Conservation (phyloP, 371 early-diverging fungal genomes). For the Rhizopus stolonifer region DNA sequence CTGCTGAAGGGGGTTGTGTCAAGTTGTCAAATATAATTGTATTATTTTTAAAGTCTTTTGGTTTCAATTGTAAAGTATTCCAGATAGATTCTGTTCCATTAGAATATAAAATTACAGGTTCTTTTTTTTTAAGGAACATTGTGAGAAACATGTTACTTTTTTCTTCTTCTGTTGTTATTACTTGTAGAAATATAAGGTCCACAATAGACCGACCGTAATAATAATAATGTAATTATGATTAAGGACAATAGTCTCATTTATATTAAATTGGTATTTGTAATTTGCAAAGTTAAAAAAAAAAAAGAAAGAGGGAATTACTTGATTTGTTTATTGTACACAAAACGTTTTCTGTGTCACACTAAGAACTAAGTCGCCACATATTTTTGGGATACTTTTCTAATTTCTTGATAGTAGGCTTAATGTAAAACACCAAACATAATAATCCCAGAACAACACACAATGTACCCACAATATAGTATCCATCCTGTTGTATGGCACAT, state of each 20-base stretch:
- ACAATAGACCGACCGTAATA: constrained; percentile 6
- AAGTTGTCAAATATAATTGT: constrained; percentile 37
- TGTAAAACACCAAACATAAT: constrained; percentile 56
- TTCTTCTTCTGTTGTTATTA: constrained; percentile 10
- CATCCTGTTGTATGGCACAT: constrained; percentile 72
- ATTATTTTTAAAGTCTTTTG: constrained; percentile 31
- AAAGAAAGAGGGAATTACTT: constrained; percentile 4
- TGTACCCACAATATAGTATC: constrained; percentile 82
- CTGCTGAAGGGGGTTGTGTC: constrained; percentile 31
- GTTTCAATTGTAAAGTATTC: constrained; percentile 12
- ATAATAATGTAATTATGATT: not conserved
- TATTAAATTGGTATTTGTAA: not conserved
- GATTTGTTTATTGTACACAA: not conserved
- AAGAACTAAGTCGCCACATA: constrained; percentile 36
- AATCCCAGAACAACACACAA: constrained; percentile 69
- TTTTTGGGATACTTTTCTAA: constrained; percentile 61
- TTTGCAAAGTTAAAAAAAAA: constrained; percentile 10
- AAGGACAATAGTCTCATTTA: not conserved
- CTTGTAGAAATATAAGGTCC: constrained; percentile 40
- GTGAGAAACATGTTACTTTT: not conserved
- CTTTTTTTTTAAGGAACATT: constrained; percentile 13
- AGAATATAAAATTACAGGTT: constrained; percentile 31
- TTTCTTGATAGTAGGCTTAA: constrained; percentile 65
- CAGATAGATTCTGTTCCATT: constrained; percentile 30
- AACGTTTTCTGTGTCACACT: too few relatives aligned